Evolutionary conservation across 2,329 filamentous ascomycete genomes (phyloP).

Genomic region (Bertia moriformis): DNA sequence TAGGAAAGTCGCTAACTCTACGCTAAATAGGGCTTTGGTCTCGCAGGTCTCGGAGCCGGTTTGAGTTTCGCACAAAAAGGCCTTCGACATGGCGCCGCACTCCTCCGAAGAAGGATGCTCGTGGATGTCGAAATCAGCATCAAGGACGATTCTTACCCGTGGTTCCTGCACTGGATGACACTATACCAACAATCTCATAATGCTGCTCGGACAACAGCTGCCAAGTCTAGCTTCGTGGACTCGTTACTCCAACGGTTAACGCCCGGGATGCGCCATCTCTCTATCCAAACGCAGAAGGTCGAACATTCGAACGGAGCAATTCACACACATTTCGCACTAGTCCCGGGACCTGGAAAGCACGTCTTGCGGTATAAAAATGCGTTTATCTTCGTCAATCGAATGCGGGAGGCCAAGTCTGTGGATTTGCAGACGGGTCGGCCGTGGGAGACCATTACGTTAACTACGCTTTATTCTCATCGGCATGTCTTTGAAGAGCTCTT

Average conservation of each 20-base stretch:
- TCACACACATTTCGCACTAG: conserved; percentile 46
- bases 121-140: conserved; percentile 57
- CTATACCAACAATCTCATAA: conserved; percentile 30
- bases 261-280: conserved; percentile 50
- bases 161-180: conserved; percentile 61
- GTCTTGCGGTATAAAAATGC: conserved; percentile 51
- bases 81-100: conserved; percentile 37
- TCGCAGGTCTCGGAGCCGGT: conserved; percentile 48
- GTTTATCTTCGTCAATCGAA: conserved; percentile 48
- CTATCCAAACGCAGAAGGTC: conserved; percentile 46
- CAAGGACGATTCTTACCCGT: conserved; percentile 55
- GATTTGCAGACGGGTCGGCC: conserved; percentile 40
- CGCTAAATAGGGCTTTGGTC: conserved; percentile 48
- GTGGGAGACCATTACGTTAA: conserved; percentile 56
- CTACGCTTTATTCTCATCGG: conserved; percentile 50
- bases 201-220: conserved; percentile 3
- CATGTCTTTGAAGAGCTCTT: conserved; percentile 54
- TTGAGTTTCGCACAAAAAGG: conserved; percentile 45
- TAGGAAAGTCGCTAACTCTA: conserved; percentile 2
- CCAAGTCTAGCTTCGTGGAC: conserved; percentile 8
- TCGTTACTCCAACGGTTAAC: conserved; percentile 30
- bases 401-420: conserved; percentile 41
- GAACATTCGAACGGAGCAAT: conserved; percentile 47
- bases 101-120: conserved; percentile 47
- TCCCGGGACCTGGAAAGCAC: conserved; percentile 51